Percentiles rank a stretch among this genome's conserved stretches.
phyloP scores from a whole-genome alignment of 2,329 filamentous ascomycete species.

The Boeremia exigua region DNA sequence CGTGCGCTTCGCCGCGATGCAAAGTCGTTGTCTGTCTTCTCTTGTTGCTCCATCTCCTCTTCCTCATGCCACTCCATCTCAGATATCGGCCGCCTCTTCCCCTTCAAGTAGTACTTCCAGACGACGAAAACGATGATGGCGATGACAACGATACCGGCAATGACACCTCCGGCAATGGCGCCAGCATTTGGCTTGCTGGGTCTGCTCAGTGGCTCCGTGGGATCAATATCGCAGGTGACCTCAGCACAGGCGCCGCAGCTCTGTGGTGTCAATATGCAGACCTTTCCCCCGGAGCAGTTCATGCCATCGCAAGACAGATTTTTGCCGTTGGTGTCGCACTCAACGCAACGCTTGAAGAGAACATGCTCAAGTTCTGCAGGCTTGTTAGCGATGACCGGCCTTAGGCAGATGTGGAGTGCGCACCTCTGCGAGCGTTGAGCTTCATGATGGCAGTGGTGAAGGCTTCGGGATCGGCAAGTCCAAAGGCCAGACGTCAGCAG shows the following conservation, averaged over 20 bases:
- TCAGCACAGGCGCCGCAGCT: slow-evolving; percentile 67
- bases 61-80: slow-evolving; percentile 62
- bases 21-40: slow-evolving; percentile 64
- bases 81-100: slow-evolving; percentile 68
- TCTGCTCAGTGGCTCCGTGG: slow-evolving; percentile 35
- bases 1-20: slow-evolving; percentile 65
- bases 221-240: slow-evolving; percentile 58
- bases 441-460: slow-evolving; percentile 9
- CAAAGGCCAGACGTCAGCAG: slow-evolving; percentile 10
- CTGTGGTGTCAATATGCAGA: slow-evolving; percentile 65
- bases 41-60: slow-evolving; percentile 60
- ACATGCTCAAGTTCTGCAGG: slow-evolving; percentile 44
- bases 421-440: slow-evolving; percentile 18
- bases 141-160: slow-evolving; percentile 81
- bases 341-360: slow-evolving; percentile 64
- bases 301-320: slow-evolving; percentile 62
- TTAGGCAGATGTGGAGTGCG: background rate
- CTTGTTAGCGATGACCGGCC: slow-evolving; percentile 15
- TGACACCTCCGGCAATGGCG: slow-evolving; percentile 88
- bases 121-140: slow-evolving; percentile 78
- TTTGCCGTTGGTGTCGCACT: slow-evolving; percentile 56
- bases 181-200: slow-evolving; percentile 69
- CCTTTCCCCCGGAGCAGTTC: slow-evolving; percentile 59
- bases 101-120: slow-evolving; percentile 88
- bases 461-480: slow-evolving; percentile 4